These are phyloP conservation scores for Linum usitatissimum DNA, from an alignment of 345 rosid genomes.

Conservation along the genomic window DNA sequence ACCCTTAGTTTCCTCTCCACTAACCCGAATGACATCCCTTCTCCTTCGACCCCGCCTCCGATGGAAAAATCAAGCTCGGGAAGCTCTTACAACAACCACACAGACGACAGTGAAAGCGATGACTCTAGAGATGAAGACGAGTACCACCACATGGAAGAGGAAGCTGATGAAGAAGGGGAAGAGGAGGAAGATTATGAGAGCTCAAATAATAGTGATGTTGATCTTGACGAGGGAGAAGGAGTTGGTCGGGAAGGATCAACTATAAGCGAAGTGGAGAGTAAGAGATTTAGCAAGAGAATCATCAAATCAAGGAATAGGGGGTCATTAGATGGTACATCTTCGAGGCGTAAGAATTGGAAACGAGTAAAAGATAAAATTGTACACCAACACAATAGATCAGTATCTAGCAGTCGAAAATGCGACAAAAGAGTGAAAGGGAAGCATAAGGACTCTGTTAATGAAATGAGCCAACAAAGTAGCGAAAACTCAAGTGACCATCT, in stretches of 20 bases:
- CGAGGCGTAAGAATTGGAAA: neutral
- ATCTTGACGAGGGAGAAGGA: neutral
- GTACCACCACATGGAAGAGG: neutral
- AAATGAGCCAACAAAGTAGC: neutral
- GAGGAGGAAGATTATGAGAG: neutral
- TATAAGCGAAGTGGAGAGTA: neutral
- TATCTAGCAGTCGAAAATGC: neutral
- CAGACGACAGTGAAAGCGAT: neutral
- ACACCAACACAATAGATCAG: neutral
- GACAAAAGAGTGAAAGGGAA: neutral
- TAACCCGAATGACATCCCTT: neutral
- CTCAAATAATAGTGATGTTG: neutral
- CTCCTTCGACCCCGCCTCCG: neutral
- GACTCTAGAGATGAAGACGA: neutral
- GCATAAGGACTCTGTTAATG: neutral
- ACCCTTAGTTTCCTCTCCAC: conserved; percentile 3
- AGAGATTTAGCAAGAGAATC: neutral
- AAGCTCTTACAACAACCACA: neutral
- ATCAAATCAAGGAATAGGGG: neutral
- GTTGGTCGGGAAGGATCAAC: neutral
- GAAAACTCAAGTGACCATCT: neutral
- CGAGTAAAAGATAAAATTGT: neutral
- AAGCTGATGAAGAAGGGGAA: too few relatives aligned
- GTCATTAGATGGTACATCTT: neutral
- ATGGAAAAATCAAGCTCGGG: neutral